A percentile compares a stretch with the other conserved stretches of the same genome.
phyloP scores from a whole-genome alignment of 352 stramenopile genomes.

The Pythium scleroteichum region DNA sequence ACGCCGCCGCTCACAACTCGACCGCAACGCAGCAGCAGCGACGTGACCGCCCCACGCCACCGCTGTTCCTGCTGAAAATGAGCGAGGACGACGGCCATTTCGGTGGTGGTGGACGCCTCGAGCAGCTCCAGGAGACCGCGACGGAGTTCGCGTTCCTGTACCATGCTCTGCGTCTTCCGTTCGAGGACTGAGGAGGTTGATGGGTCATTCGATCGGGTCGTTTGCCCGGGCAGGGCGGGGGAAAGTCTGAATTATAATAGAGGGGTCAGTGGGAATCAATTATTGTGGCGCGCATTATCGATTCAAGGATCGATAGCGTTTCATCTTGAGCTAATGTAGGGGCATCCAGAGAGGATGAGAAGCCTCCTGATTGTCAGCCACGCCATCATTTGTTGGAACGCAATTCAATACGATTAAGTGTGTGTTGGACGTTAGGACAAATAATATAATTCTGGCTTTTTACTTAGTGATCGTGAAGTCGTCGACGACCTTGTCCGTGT shows the following conservation, averaged over 20 bases:
- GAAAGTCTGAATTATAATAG: no score
- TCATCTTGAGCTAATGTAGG: no score
- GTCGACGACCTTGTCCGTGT: slow-evolving; percentile 15
- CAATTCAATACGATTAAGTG: no score
- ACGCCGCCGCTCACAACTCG: slow-evolving; percentile 22
- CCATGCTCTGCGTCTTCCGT: slow-evolving; percentile 56
- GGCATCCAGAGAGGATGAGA: no score
- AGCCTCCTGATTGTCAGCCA: no score
- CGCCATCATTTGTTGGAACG: no score
- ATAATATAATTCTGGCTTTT: no score
- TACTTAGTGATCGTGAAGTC: slow-evolving; percentile 28
- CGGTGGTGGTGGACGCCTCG: slow-evolving; percentile 66
- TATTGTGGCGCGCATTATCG: no score
- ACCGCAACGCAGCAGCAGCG: slow-evolving; percentile 13
- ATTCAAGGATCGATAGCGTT: no score
- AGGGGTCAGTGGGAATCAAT: no score
- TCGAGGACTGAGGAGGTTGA: slow-evolving; percentile 22
- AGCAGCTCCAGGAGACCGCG: slow-evolving; percentile 75
- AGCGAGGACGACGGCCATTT: slow-evolving; percentile 84
- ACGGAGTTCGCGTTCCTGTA: slow-evolving; percentile 88
- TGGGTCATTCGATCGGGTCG: background rate
- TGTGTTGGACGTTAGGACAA: no score
- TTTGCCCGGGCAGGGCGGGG: no score
- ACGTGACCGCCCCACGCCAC: slow-evolving; percentile 23
- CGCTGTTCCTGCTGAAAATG: slow-evolving; percentile 66